Conservation (phyloP, 2,329 filamentous ascomycete genomes). For the Scytalidium lignicola region DNA sequence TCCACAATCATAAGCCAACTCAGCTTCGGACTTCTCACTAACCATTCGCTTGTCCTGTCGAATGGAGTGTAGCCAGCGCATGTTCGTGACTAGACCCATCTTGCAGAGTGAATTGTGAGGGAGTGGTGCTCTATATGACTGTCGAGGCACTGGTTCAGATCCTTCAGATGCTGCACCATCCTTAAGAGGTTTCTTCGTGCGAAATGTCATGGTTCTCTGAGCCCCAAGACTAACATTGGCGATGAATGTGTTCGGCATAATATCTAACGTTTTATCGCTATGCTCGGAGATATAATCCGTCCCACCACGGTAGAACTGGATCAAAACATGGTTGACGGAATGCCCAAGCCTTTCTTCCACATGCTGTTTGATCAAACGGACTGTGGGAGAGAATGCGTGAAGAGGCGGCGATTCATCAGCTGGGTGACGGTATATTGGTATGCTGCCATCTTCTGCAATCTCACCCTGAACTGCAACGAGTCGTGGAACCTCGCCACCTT, state of each 20-base stretch:
- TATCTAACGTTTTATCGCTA: constrained; percentile 94
- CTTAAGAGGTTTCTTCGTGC: constrained; percentile 65
- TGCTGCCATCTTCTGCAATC: constrained; percentile 61
- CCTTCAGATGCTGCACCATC: constrained; percentile 21
- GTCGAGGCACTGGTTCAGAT: constrained; percentile 19
- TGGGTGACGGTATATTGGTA: constrained; percentile 92
- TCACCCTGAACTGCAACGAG: constrained; percentile 85
- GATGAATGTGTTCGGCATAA: constrained; percentile 73
- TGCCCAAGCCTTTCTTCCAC: constrained; percentile 74
- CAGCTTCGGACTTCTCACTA: constrained; percentile 61
- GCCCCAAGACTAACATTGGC: constrained; percentile 94
- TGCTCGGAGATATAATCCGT: constrained; percentile 94
- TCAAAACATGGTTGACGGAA: constrained; percentile 81
- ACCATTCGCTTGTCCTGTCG: constrained; percentile 73
- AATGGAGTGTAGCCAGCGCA: constrained; percentile 88
- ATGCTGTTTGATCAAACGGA: constrained; percentile 60
- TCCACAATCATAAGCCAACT: constrained; percentile 67
- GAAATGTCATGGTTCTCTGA: constrained; percentile 81
- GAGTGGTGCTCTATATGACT: constrained; percentile 57
- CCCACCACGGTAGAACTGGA: constrained; percentile 87
- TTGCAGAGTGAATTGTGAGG: constrained; percentile 87
- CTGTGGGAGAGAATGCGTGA: constrained; percentile 67
- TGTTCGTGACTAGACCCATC: constrained; percentile 77
- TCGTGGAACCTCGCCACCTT: constrained; percentile 84
- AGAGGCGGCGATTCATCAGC: constrained; percentile 81